phyloP scores from a whole-genome alignment of 148 eudicot genomes.

The Silene latifolia region DNA sequence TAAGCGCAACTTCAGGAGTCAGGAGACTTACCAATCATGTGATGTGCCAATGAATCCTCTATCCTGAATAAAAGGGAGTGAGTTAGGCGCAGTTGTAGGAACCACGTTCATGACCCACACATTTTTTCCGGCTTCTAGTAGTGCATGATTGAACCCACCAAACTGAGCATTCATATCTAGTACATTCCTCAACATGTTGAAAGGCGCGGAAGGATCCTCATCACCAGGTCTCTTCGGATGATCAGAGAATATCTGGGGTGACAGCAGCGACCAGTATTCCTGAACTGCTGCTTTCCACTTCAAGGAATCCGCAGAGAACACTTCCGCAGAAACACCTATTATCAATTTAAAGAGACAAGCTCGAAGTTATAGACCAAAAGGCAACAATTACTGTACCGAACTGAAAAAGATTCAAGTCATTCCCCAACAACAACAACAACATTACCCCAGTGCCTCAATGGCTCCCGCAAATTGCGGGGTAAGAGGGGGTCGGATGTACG shows the following conservation, averaged over 20 bases:
- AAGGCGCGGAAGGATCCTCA: conserved; percentile 97
- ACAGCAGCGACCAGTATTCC: conserved; percentile 88
- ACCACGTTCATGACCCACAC: conserved; percentile 99
- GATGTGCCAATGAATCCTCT: conserved; percentile 74
- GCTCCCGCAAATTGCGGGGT: too few species aligned
- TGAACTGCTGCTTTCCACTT: conserved; percentile 68
- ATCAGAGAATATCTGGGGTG: conserved; percentile 89
- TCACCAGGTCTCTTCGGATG: conserved; percentile 98
- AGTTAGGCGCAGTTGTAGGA: conserved; percentile 61
- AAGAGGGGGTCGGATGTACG: too few species aligned
- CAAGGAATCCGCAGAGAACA: conserved; percentile 51
- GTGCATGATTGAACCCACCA: conserved; percentile 80
- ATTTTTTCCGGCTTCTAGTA: conserved; percentile 72
- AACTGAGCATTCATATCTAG: conserved; percentile 90
- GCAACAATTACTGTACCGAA: not conserved
- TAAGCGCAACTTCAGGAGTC: not conserved
- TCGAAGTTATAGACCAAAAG: conserved; percentile 22
- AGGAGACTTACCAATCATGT: conserved; percentile 70
- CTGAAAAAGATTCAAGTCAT: not conserved
- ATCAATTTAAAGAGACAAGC: conserved; percentile 6
- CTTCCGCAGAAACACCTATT: conserved; percentile 54
- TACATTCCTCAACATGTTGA: conserved; percentile 91
- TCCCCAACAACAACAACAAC: not conserved
- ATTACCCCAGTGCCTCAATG: too few species aligned
- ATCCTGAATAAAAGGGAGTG: conserved; percentile 73